phyloP scores from a whole-genome alignment of 108 stramenopile species.

The Cylindrotheca fusiformis region DNA sequence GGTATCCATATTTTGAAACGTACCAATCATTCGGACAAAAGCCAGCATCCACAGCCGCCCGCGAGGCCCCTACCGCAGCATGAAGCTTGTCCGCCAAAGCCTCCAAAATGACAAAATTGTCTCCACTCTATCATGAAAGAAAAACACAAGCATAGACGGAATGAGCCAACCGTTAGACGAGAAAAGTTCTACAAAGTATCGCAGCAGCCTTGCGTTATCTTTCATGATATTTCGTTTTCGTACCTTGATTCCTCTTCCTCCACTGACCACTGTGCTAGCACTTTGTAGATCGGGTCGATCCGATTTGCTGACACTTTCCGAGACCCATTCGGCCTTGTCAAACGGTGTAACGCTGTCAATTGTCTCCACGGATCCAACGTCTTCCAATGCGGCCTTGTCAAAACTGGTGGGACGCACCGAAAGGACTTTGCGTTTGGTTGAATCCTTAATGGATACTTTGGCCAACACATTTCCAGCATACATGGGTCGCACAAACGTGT shows the following conservation, averaged over 20 bases:
- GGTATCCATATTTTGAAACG: slow-evolving; percentile 97
- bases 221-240: no score
- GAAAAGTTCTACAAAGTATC: no score
- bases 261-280: slow-evolving; percentile 92
- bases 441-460: slow-evolving; percentile 81
- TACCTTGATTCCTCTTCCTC: slow-evolving; percentile 94
- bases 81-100: slow-evolving; percentile 93
- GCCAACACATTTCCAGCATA: slow-evolving; percentile 99
- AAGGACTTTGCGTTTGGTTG: slow-evolving; percentile 67
- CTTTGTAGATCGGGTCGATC: slow-evolving; percentile 93
- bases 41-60: slow-evolving; percentile 98
- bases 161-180: no score
- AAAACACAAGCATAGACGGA: no score
- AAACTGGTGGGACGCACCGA: slow-evolving; percentile 94
- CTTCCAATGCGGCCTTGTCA: slow-evolving; percentile 88
- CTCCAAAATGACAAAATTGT: slow-evolving; percentile 95
- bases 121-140: slow-evolving; percentile 43
- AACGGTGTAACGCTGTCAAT: slow-evolving; percentile 45
- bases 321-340: slow-evolving; percentile 60
- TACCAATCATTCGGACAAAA: slow-evolving; percentile 94
- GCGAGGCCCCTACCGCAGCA: slow-evolving; percentile 91
- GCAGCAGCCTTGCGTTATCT: no score
- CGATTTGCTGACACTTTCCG: slow-evolving; percentile 73
- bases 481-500: slow-evolving; percentile 94
- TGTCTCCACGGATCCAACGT: slow-evolving; percentile 56